phyloP scores from a whole-genome alignment of 345 rosid genomes.

The Eucalyptus fibrosa region DNA sequence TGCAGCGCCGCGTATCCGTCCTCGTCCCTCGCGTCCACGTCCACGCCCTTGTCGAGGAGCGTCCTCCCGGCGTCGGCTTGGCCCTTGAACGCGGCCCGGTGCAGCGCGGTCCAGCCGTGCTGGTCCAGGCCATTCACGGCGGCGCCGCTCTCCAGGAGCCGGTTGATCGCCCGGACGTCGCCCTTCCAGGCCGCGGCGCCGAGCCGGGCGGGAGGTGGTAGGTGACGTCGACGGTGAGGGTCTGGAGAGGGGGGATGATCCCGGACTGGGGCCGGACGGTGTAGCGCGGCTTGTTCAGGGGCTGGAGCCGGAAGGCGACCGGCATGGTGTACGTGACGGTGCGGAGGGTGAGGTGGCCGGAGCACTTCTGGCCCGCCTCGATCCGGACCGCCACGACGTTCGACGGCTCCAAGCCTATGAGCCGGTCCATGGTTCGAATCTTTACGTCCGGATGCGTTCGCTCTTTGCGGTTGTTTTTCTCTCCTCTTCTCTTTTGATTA shows the following conservation, averaged over 20 bases:
- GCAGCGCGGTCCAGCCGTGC: constrained; percentile 58
- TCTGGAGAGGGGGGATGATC: constrained; percentile 37
- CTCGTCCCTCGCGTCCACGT: constrained; percentile 33
- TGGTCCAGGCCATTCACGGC: constrained; percentile 38
- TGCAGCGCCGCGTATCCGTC: constrained; percentile 64
- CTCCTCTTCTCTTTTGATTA: background rate
- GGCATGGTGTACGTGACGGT: constrained; percentile 69
- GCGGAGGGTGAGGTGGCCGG: constrained; percentile 35
- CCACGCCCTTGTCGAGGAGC: constrained; percentile 37
- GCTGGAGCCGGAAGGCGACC: constrained; percentile 46
- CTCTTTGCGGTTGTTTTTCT: background rate
- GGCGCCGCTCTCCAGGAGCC: constrained; percentile 37
- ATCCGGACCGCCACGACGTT: constrained; percentile 35
- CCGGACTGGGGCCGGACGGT: constrained; percentile 41
- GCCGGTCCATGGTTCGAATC: constrained; percentile 30
- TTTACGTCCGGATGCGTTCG: background rate
- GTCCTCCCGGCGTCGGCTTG: constrained; percentile 13
- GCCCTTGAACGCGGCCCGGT: constrained; percentile 53
- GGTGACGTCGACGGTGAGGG: constrained; percentile 27
- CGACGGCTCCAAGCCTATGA: constrained; percentile 52
- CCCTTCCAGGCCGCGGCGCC: constrained; percentile 44
- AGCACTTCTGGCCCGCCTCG: constrained; percentile 41
- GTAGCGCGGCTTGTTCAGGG: constrained; percentile 31
- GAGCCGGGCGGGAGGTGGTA: constrained; percentile 32
- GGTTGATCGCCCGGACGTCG: constrained; percentile 16